Conservation (phyloP, 257 asterid genomes). For the Fraxinus excelsior region DNA sequence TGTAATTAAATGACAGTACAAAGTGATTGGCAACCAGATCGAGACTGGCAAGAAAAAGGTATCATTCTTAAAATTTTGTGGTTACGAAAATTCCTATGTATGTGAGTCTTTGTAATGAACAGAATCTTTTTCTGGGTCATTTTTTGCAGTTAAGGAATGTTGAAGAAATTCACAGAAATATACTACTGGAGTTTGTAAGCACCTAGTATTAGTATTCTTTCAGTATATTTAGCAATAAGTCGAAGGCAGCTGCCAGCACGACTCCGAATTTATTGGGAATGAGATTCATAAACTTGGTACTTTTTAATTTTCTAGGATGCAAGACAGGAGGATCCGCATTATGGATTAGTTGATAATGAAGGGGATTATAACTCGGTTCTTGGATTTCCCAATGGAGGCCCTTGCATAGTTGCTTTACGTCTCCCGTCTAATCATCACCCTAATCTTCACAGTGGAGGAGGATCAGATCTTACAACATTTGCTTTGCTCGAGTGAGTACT, state of each 20-base stretch:
- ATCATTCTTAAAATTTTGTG: neutral
- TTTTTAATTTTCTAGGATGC: conserved; percentile 53
- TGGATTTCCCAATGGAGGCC: conserved; percentile 58
- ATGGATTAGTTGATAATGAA: conserved; percentile 82
- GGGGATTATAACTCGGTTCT: conserved; percentile 64
- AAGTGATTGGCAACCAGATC: conserved; percentile 49
- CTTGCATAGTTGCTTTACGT: conserved; percentile 56
- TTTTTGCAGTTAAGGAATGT: conserved; percentile 68
- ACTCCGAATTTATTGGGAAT: neutral
- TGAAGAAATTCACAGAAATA: conserved; percentile 75
- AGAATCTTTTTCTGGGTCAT: neutral
- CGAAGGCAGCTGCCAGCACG: too few relatives aligned
- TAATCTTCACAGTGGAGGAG: conserved; percentile 45
- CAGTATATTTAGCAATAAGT: too few relatives aligned
- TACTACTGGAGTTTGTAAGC: conserved; percentile 70
- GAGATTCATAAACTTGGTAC: too few relatives aligned
- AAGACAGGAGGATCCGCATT: conserved; percentile 83
- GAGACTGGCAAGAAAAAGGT: conserved; percentile 57
- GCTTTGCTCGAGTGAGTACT: conserved; percentile 37
- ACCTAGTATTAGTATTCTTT: too few relatives aligned
- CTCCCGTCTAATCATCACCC: conserved; percentile 38
- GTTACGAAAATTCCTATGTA: neutral
- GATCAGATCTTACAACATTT: conserved; percentile 50
- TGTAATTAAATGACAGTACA: conserved; percentile 31
- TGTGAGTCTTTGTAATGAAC: neutral